Evolutionary conservation across 208 protist genomes (phyloP).

Genomic region (Crithidia thermophila): DNA sequence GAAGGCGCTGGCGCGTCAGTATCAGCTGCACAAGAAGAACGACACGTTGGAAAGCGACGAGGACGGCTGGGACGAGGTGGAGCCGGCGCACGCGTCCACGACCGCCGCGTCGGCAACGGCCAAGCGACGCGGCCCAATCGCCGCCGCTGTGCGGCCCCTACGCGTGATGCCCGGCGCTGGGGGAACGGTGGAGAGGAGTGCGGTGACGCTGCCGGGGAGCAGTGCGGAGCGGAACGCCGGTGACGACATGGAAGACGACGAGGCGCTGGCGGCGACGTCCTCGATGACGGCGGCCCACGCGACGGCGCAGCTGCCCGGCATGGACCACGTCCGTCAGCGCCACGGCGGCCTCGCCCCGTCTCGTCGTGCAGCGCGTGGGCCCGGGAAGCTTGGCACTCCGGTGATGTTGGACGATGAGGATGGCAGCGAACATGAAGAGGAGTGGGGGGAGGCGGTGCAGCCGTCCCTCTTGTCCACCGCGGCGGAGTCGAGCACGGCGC

Average conservation of each 20-base stretch:
- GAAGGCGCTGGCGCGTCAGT: background rate
- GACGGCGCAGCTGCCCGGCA: background rate
- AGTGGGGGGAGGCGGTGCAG: conserved; percentile 1
- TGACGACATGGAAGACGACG: background rate
- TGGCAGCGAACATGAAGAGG: background rate
- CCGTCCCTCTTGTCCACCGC: background rate
- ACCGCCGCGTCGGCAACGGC: background rate
- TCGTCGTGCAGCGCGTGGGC: too few relatives aligned
- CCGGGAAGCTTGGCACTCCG: background rate
- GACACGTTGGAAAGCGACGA: conserved; percentile 11
- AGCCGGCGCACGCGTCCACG: background rate
- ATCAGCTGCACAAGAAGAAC: conserved; percentile 28
- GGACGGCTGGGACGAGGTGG: background rate
- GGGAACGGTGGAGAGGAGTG: too few relatives aligned
- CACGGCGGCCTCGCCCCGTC: background rate
- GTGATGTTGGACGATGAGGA: background rate
- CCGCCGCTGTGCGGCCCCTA: background rate
- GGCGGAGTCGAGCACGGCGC: background rate
- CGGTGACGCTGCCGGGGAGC: too few relatives aligned
- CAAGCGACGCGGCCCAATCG: background rate
- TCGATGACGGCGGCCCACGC: background rate
- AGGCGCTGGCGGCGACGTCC: background rate
- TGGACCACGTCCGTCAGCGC: conserved; percentile 21
- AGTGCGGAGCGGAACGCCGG: background rate
- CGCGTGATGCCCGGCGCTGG: too few relatives aligned